phyloP scores from a whole-genome alignment of 805 yeast genomes.

The Brettanomyces anomalus region DNA sequence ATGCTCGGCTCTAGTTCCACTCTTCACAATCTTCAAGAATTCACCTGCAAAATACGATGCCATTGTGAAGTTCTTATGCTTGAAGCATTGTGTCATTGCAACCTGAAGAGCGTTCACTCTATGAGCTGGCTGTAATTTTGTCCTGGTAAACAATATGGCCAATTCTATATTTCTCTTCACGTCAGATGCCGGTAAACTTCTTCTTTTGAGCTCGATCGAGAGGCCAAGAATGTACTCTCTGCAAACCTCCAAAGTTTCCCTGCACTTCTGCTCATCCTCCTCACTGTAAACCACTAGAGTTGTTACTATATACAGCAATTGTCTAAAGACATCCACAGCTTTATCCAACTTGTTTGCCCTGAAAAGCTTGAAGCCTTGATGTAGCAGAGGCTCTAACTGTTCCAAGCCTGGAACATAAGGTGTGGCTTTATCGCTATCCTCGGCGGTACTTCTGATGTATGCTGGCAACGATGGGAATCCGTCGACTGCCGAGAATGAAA shows the following conservation, averaged over 20 bases:
- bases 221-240: constrained; percentile 89
- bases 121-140: constrained; percentile 75
- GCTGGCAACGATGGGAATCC: constrained; percentile 65
- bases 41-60: constrained; percentile 88
- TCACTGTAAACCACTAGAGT: constrained; percentile 62
- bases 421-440: constrained; percentile 34
- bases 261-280: constrained; percentile 71
- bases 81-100: constrained; percentile 90
- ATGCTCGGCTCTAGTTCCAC: constrained; percentile 81
- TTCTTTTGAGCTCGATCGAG: constrained; percentile 84
- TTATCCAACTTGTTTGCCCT: constrained; percentile 74
- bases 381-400: constrained; percentile 47
- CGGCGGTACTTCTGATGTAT: constrained; percentile 57
- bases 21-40: constrained; percentile 56
- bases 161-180: constrained; percentile 84
- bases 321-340: constrained; percentile 74
- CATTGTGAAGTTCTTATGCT: constrained; percentile 75
- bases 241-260: constrained; percentile 61
- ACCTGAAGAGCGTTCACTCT: constrained; percentile 83
- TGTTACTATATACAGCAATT: constrained; percentile 65
- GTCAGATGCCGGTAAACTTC: constrained; percentile 62
- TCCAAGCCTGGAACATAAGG: constrained; percentile 77
- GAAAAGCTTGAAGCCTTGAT: constrained; percentile 74
- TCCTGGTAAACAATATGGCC: constrained; percentile 91
- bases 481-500: constrained; percentile 63